These are phyloP conservation scores for Typha latifolia DNA, from an alignment of 176 grass and related monocot species.

Conservation along the genomic window DNA sequence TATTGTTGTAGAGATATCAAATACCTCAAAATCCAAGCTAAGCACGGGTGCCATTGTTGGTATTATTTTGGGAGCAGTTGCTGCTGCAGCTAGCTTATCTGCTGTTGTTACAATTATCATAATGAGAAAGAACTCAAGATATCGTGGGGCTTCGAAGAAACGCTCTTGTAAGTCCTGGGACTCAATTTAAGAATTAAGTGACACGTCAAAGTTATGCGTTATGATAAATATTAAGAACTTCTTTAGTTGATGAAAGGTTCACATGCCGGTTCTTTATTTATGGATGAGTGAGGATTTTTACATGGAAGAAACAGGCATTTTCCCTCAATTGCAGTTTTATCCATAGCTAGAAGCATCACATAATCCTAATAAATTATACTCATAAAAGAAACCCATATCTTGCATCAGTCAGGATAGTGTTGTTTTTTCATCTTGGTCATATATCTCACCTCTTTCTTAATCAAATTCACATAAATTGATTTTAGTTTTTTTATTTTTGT, in stretches of 20 bases:
- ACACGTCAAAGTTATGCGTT: not conserved
- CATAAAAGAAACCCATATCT: not conserved
- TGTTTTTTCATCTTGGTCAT: not conserved
- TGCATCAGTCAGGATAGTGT: not conserved
- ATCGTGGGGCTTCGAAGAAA: constrained; percentile 34
- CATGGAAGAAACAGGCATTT: not conserved
- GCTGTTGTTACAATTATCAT: constrained; percentile 39
- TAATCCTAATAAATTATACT: not conserved
- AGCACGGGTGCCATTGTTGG: constrained; percentile 59
- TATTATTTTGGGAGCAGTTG: constrained; percentile 47
- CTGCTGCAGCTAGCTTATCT: constrained; percentile 41
- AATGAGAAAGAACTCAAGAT: constrained; percentile 36
- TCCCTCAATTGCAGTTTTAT: not conserved
- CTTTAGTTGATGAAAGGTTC: not conserved
- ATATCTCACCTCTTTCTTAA: not conserved
- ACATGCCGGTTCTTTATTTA: not conserved
- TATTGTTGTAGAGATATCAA: constrained; percentile 31
- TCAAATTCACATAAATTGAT: not conserved
- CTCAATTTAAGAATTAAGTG: not conserved
- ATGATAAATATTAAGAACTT: not conserved
- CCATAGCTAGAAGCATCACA: not conserved
- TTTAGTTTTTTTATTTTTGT: not conserved
- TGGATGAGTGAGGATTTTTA: not conserved
- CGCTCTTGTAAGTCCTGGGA: constrained; percentile 33
- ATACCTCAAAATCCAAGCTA: constrained; percentile 18